A percentile compares a stretch with the other conserved stretches of the same genome.
Conservation (phyloP, 306 rosid species). For the Cicer pinnatifidum region DNA sequence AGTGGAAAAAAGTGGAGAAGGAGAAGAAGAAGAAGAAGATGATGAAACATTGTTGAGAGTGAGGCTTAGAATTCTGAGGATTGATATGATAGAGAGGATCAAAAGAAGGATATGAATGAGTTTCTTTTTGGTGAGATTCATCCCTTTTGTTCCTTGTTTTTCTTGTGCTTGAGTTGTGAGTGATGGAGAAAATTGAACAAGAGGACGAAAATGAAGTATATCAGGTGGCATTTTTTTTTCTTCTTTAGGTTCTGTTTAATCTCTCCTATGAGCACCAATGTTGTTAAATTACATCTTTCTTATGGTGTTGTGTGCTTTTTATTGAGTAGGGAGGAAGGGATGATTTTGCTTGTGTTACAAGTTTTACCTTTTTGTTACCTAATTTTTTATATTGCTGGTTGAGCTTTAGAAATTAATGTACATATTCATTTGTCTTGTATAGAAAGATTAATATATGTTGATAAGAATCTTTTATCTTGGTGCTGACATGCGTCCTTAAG, state of each 20-base stretch:
- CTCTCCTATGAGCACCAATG: constrained; percentile 27
- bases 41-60: constrained; percentile 58
- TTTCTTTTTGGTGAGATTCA: constrained; percentile 66
- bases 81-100: constrained; percentile 65
- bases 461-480: constrained; percentile 45
- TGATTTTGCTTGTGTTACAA: constrained; percentile 72
- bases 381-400: constrained; percentile 46
- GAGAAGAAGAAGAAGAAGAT: constrained; percentile 53
- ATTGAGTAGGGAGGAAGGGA: constrained; percentile 73
- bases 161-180: constrained; percentile 45
- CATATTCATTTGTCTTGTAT: not conserved
- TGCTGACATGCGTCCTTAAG: constrained; percentile 49
- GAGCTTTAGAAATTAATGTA: constrained; percentile 27
- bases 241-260: constrained; percentile 31
- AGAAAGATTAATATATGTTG: not conserved
- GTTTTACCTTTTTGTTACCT: constrained; percentile 55
- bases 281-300: constrained; percentile 43
- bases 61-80: constrained; percentile 69
- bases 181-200: constrained; percentile 55
- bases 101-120: constrained; percentile 68
- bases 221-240: constrained; percentile 63
- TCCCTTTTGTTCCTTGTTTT: constrained; percentile 53
- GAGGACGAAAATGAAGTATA: constrained; percentile 56
- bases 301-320: constrained; percentile 42
- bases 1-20: constrained; percentile 26